Evolutionary conservation across 2,329 filamentous ascomycete species (phyloP), one percentile per base, ranked within the genome.

Genomic region (Alternaria gansuensis): DNA sequence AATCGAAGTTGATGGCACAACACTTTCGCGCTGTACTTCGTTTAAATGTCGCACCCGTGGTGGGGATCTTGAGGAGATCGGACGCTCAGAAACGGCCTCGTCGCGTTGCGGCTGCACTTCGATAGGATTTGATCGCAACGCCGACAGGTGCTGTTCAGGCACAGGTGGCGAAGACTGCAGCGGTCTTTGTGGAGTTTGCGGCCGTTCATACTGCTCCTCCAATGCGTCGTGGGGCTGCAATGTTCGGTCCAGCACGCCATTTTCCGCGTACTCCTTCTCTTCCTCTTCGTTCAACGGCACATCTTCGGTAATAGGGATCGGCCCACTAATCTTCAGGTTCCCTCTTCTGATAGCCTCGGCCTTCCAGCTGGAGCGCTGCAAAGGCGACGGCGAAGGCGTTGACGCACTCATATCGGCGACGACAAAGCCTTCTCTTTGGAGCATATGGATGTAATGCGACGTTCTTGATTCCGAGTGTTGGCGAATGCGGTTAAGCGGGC

Each of bases 281-380:
- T 77, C 74, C 36, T 75, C 72, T 3, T 76, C 75, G 39, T 62
- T 76, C 28, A 76, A 60, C 13, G 73, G 73, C 31, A 69, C 68
- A 33, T 77, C 69, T 53, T 76, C 75, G 14, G 71, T 75, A 28
- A 77, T 75, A n/a, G 75, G 76, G 51, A 77, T 71, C 9, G 76
- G 76, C 6, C 75, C 74, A 51, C 73, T 77, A 49, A 78, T 78
- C 56, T 77, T 77, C 39, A 78, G 63, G 51, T 76, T 65, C 2
- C 76, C 76, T 51, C 72, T 72, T 11, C 76, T 70, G 41, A 78
- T 78, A 2, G 76, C 76, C 53, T 77, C 76, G 0, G 74, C 74
- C 64, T 78, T 78, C 75, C 75, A 78, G 63, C 72, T 77, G 7
- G 75, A 74, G 24, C 75, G 72, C 54, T 73, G 70, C 58, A 76